Evolutionary conservation across 2,329 filamentous ascomycete genomes (phyloP).

Genomic region (Colletotrichum lentis): DNA sequence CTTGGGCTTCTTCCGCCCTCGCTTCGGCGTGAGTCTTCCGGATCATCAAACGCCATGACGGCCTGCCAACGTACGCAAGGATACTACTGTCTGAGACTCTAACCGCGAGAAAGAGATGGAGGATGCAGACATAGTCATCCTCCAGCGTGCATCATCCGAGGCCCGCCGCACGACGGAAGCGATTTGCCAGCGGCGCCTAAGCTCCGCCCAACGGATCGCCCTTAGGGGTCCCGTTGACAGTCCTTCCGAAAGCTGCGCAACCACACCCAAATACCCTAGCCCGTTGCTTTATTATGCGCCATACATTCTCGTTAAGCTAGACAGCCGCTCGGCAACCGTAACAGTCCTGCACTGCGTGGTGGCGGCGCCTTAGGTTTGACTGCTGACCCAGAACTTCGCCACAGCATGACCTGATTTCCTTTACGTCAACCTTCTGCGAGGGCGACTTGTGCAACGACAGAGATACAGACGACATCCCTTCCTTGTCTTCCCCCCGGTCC

Average conservation of each 20-base stretch:
- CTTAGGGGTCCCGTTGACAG: not conserved
- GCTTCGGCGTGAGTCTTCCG: not conserved
- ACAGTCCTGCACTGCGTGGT: conserved; percentile 3
- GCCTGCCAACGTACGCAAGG: not conserved
- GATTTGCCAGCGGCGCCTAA: not conserved
- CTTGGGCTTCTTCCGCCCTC: not conserved
- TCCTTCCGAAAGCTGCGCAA: conserved; percentile 7
- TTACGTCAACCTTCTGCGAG: not conserved
- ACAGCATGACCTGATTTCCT: not conserved
- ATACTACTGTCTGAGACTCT: not conserved
- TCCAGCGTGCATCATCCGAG: not conserved
- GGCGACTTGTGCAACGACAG: not conserved
- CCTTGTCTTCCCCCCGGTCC: not conserved
- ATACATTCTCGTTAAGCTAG: not conserved
- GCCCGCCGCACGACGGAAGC: not conserved
- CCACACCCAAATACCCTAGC: not conserved
- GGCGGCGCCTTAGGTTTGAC: not conserved
- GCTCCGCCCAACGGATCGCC: not conserved
- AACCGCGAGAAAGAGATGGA: not conserved
- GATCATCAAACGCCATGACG: not conserved
- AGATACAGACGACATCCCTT: not conserved
- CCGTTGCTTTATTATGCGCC: conserved; percentile 1
- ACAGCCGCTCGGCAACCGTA: not conserved
- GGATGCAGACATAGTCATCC: not conserved
- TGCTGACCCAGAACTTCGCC: not conserved